These are phyloP conservation scores for Geum urbanum DNA, from an alignment of 306 rosid genomes.

Conservation along the genomic window DNA sequence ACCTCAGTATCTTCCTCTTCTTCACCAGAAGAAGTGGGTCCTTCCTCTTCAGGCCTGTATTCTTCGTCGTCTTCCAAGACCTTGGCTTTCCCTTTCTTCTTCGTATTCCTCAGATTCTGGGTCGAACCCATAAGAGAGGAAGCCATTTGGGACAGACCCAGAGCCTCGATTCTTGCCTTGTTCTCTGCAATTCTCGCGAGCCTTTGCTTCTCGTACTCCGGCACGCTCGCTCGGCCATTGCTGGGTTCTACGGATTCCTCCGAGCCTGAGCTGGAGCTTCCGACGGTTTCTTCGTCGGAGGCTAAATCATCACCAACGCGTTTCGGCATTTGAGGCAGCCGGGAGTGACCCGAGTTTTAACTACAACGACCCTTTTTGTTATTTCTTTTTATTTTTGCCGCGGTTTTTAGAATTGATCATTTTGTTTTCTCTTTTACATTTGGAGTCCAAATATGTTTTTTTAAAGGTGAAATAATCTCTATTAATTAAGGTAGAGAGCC, in stretches of 20 bases:
- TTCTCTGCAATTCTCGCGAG: conserved; percentile 67
- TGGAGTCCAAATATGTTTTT: too few relatives aligned
- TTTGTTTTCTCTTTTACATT: too few relatives aligned
- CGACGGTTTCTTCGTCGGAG: conserved; percentile 28
- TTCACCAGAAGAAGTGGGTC: conserved; percentile 36
- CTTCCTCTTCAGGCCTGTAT: conserved; percentile 48
- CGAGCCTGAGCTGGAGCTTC: conserved; percentile 33
- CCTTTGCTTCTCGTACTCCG: conserved; percentile 77
- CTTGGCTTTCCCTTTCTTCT: conserved; percentile 45
- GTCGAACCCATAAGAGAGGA: conserved; percentile 42
- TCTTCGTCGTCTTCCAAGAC: conserved; percentile 44
- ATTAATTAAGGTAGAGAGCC: too few relatives aligned
- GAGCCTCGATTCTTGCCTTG: conserved; percentile 69
- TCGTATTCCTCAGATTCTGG: conserved; percentile 20
- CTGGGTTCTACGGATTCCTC: conserved; percentile 25
- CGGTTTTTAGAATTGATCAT: too few relatives aligned
- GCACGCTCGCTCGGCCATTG: conserved; percentile 9
- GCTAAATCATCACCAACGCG: not conserved
- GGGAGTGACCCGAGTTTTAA: too few relatives aligned
- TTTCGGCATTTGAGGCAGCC: conserved; percentile 27
- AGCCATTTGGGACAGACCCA: conserved; percentile 59
- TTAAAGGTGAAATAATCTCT: too few relatives aligned
- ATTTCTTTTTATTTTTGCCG: too few relatives aligned
- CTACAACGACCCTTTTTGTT: too few relatives aligned
- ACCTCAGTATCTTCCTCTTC: conserved; percentile 15